Base-by-base conservation (phyloP, 2,329 filamentous ascomycete genomes). In the Sclerotinia glacialis region DNA sequence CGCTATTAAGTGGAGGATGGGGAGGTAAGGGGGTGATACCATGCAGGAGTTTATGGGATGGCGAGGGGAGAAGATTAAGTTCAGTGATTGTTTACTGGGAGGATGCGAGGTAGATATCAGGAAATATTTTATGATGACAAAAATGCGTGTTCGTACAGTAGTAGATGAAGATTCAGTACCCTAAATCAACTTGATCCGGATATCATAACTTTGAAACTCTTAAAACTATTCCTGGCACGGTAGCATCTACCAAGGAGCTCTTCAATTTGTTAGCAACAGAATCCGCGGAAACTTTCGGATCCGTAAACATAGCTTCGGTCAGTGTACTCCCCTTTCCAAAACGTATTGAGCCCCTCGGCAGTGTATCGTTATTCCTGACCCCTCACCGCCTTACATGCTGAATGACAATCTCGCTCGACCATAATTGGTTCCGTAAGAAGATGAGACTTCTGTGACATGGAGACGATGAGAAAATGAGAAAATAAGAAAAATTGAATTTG, bases 41-140 rank as follows among this genome's bases (percentile, higher is more conserved):
- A 5, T 83, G 80, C 54, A 71, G 67, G 53, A 80, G 78, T 37
- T 72, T 83, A 34, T 83, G 80, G 81, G 76, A 79, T 69, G 69
- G 67, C 0, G 42, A 68, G 9, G 80, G 79, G 16, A 69, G 69
- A 56, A 75, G 76, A 55, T 67, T 83, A 18, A 54, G 47, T 34
- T 46, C 23, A 26, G 67, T 67, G 37, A 40, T 53, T 31, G 26
- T 65, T 12, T 42, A 37, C 11, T 65, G 63, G 63, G 26, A 26
- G n/a, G n/a, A 46, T n/a, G 58, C 23, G 16, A 49, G 31, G 28
- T 54, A 54, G 52, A 54, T 9, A 37, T n/a, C 37, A 11, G 21
- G 37, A n/a, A 34, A 54, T 34, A 14, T 9, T 9, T 54, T 40
- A 21, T 6, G 18, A 54, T 54, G 5, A 6, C 7, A 37, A 21